Evolutionary conservation across 768 basidiomycete genomes (phyloP).

Genomic region (Coprinellus micaceus): DNA sequence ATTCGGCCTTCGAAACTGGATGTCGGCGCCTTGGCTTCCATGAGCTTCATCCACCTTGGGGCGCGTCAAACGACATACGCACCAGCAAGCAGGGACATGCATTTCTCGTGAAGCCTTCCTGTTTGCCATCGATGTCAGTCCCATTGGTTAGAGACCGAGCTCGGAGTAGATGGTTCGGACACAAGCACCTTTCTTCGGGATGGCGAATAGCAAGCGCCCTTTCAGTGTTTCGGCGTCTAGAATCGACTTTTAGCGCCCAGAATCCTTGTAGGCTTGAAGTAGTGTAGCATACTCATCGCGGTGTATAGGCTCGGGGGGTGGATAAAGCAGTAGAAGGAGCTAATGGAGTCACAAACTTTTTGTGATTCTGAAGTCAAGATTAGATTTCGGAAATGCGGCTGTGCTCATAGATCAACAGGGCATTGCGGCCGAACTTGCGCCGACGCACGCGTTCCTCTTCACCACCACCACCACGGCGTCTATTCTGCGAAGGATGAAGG

Average conservation of each 20-base stretch:
- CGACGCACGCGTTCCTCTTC: neutral
- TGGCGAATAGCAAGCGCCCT: slow-evolving; percentile 87
- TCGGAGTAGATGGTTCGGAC: neutral
- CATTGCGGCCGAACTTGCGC: neutral
- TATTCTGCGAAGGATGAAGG: neutral
- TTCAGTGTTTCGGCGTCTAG: slow-evolving; percentile 76
- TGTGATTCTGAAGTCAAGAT: slow-evolving; percentile 6
- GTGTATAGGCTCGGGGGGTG: neutral
- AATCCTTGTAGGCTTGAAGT: too few relatives aligned
- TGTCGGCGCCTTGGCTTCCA: slow-evolving; percentile 73
- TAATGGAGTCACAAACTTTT: slow-evolving; percentile 7
- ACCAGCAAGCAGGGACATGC: slow-evolving; percentile 82
- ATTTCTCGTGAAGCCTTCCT: slow-evolving; percentile 92
- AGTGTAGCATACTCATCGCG: slow-evolving; percentile 9
- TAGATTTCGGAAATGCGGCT: slow-evolving; percentile 10
- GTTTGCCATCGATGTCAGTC: slow-evolving; percentile 4
- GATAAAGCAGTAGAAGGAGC: neutral
- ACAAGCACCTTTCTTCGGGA: slow-evolving; percentile 89
- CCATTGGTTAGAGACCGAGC: slow-evolving; percentile 1
- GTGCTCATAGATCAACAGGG: neutral
- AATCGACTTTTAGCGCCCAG: neutral
- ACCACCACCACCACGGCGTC: neutral
- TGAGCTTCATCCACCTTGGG: too few relatives aligned
- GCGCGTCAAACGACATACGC: too few relatives aligned
- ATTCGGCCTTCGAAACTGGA: slow-evolving; percentile 85